Evolutionary conservation across 2,329 filamentous ascomycete genomes (phyloP).

Genomic region (Phyllosticta capitalensis): DNA sequence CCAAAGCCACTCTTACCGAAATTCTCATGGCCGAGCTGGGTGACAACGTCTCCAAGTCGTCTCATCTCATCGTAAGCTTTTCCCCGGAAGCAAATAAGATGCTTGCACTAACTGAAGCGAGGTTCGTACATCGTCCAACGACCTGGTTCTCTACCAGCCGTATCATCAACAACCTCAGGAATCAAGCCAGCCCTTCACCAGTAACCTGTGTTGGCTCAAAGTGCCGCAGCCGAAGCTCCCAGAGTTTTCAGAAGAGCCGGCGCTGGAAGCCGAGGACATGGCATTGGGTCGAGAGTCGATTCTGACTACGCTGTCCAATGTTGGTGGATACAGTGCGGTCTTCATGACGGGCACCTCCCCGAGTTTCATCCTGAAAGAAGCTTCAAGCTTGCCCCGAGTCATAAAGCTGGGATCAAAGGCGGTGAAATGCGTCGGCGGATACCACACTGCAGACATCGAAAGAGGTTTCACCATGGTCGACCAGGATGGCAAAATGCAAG

Average conservation of each 20-base stretch:
- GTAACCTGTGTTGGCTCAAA: constrained; percentile 66
- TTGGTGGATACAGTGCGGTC: constrained; percentile 72
- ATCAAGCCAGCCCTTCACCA: constrained; percentile 38
- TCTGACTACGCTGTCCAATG: constrained; percentile 49
- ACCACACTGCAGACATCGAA: constrained; percentile 69
- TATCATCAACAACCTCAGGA: constrained; percentile 38
- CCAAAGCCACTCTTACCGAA: constrained; percentile 66
- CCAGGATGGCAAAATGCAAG: constrained; percentile 56
- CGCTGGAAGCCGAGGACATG: constrained; percentile 42
- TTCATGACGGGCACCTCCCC: constrained; percentile 75
- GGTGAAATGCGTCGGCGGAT: constrained; percentile 62
- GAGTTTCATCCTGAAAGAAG: constrained; percentile 72
- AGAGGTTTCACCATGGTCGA: constrained; percentile 78
- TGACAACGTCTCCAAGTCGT: constrained; percentile 57
- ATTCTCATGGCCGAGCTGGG: constrained; percentile 79
- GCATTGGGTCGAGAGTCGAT: constrained; percentile 36
- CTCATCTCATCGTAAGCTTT: constrained; percentile 67
- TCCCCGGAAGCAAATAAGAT: background rate
- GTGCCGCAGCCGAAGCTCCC: constrained; percentile 59
- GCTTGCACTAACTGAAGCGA: constrained; percentile 24
- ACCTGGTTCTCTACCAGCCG: constrained; percentile 81
- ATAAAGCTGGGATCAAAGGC: constrained; percentile 60
- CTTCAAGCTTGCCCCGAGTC: constrained; percentile 66
- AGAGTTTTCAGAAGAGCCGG: constrained; percentile 41
- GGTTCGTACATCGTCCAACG: constrained; percentile 70